These are phyloP conservation scores for Backusella sp. DNA, from an alignment of 192 early-diverging fungal species.

Conservation along the genomic window DNA sequence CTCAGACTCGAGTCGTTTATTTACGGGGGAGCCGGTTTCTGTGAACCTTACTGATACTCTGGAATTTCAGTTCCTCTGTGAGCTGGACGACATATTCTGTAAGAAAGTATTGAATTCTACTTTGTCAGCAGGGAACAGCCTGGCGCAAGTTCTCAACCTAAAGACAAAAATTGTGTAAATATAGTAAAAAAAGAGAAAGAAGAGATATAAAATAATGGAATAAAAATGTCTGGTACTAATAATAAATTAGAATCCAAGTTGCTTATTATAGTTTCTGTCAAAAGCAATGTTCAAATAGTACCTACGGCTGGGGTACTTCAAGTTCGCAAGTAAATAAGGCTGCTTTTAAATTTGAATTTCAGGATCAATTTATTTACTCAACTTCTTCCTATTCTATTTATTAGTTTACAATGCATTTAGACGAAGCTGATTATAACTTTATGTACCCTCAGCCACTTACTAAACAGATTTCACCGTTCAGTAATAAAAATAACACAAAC, in stretches of 20 bases:
- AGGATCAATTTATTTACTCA: not conserved
- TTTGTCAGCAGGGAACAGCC: not conserved
- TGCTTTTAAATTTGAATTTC: constrained; percentile 8
- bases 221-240: not conserved
- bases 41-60: constrained; percentile 5
- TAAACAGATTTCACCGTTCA: constrained; percentile 25
- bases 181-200: not conserved
- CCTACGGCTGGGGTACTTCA: constrained; percentile 12
- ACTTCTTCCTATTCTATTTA: not conserved
- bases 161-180: constrained; percentile 10
- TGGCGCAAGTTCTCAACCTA: constrained; percentile 7
- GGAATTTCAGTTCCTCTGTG: not conserved
- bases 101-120: constrained; percentile 6
- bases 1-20: not conserved
- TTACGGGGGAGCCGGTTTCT: not conserved
- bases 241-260: not conserved
- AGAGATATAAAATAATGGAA: not conserved
- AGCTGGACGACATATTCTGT: constrained; percentile 5
- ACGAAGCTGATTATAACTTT: constrained; percentile 30
- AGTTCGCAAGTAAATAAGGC: constrained; percentile 8
- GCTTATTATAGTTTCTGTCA: constrained; percentile 13
- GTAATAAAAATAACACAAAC: constrained; percentile 2
- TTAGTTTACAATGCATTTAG: constrained; percentile 33
- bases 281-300: constrained; percentile 13
- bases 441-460: constrained; percentile 37